Evolutionary conservation across 306 rosid species (phyloP).

Genomic region (Glycine tomentella): DNA sequence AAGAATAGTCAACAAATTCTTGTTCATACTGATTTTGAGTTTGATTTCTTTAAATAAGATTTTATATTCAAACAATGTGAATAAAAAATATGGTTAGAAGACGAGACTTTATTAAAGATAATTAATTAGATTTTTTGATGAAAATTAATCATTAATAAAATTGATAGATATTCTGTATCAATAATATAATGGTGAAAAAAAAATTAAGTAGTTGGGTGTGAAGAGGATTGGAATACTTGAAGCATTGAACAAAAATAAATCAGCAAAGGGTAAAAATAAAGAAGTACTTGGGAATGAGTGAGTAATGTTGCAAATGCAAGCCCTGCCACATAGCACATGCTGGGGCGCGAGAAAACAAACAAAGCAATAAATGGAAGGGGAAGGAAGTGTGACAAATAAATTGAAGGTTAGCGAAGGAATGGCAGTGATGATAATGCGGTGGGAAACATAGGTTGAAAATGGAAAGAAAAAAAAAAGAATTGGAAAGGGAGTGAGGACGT

Average conservation of each 20-base stretch:
- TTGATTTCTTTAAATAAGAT: no score
- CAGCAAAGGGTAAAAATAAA: background rate
- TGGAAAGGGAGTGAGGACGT: constrained; percentile 33
- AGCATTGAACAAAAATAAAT: background rate
- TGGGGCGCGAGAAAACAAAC: background rate
- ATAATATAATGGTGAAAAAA: no score
- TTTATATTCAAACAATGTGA: no score
- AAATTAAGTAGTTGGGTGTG: background rate
- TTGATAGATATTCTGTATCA: no score
- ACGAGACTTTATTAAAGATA: no score
- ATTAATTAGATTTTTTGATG: no score
- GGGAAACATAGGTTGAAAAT: constrained; percentile 27
- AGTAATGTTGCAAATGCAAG: background rate
- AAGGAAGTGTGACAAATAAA: background rate
- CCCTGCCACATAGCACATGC: constrained; percentile 29
- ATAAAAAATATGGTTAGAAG: no score
- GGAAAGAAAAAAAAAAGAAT: background rate
- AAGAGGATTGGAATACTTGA: background rate
- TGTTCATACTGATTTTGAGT: no score
- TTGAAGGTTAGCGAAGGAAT: constrained; percentile 11
- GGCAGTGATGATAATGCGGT: constrained; percentile 25
- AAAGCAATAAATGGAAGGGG: constrained; percentile 20
- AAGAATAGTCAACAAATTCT: no score
- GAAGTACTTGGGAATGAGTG: background rate
- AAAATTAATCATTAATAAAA: no score